These are phyloP conservation scores for Pseudogymnoascus pannorum DNA, from an alignment of 2,329 filamentous ascomycete species.

Conservation along the genomic window DNA sequence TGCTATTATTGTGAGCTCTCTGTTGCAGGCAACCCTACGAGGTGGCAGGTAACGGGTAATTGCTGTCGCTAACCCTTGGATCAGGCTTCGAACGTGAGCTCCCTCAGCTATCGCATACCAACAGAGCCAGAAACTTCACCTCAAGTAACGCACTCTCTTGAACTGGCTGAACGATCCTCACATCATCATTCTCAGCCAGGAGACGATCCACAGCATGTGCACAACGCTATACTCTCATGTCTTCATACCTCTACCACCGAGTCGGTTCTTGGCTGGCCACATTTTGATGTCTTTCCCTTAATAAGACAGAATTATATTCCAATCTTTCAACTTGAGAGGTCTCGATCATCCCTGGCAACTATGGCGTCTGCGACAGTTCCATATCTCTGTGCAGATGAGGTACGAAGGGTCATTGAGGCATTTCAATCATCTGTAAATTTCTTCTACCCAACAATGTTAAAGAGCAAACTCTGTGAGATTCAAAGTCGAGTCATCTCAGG, in stretches of 20 bases:
- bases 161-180: conserved; percentile 20
- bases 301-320: conserved; percentile 37
- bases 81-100: background rate
- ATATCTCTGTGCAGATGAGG: conserved; percentile 35
- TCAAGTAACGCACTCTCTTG: conserved; percentile 17
- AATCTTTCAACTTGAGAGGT: conserved; percentile 42
- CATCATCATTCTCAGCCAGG: conserved; percentile 23
- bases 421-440: conserved; percentile 44
- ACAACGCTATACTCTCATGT: conserved; percentile 42
- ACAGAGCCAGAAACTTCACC: background rate
- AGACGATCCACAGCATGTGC: conserved; percentile 4
- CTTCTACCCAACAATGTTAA: conserved; percentile 45
- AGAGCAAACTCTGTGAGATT: conserved; percentile 30
- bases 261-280: conserved; percentile 43
- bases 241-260: conserved; percentile 46
- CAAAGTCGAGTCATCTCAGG: conserved; percentile 29
- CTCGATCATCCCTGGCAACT: conserved; percentile 31
- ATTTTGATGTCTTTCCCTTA: conserved; percentile 39
- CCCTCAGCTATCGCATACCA: background rate
- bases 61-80: background rate
- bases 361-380: conserved; percentile 34
- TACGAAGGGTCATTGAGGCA: conserved; percentile 35
- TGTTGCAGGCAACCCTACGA: background rate
- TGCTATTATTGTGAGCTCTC: conserved; percentile 32
- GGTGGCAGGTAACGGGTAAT: too few relatives aligned